Percentiles rank a stretch among this genome's conserved stretches.
Conservation (phyloP, 768 basidiomycete species). For the Cyclocybe cylindracea region DNA sequence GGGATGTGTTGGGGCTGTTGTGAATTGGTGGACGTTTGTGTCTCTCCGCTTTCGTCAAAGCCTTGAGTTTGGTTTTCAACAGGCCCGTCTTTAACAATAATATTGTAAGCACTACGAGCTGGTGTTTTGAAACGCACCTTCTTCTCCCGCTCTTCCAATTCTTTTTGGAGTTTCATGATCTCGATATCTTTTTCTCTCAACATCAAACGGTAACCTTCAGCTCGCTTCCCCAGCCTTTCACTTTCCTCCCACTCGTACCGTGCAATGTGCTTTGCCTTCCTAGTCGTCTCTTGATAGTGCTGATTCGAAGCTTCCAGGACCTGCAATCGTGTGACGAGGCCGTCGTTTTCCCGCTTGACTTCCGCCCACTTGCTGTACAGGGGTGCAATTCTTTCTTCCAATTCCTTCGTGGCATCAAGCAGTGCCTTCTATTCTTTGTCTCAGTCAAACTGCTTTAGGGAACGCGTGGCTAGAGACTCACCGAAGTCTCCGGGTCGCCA, state of each 20-base stretch:
- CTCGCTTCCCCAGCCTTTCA: neutral
- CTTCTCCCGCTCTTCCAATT: conserved; percentile 1
- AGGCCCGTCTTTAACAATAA: neutral
- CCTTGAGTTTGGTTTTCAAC: conserved; percentile 7
- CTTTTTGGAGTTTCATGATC: no score
- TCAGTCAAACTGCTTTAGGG: neutral
- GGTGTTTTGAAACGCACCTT: neutral
- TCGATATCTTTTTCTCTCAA: no score
- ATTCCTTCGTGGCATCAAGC: neutral
- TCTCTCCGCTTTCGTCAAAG: conserved; percentile 1
- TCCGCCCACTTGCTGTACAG: neutral
- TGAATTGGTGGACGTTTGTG: no score
- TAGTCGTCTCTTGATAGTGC: neutral
- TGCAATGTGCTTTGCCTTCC: neutral
- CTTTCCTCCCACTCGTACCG: neutral
- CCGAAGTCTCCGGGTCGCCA: neutral
- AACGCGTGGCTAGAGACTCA: neutral
- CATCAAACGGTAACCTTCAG: no score
- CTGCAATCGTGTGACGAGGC: neutral
- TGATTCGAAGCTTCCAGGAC: neutral
- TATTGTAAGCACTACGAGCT: neutral
- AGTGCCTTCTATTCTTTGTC: neutral
- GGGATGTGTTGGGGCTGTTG: no score
- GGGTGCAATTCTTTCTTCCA: conserved; percentile 3
- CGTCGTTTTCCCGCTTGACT: neutral